A percentile compares a stretch with the other conserved stretches of the same genome.
Conservation (phyloP, 2,329 filamentous ascomycete genomes). For the Aspergillus quadricinctus region DNA sequence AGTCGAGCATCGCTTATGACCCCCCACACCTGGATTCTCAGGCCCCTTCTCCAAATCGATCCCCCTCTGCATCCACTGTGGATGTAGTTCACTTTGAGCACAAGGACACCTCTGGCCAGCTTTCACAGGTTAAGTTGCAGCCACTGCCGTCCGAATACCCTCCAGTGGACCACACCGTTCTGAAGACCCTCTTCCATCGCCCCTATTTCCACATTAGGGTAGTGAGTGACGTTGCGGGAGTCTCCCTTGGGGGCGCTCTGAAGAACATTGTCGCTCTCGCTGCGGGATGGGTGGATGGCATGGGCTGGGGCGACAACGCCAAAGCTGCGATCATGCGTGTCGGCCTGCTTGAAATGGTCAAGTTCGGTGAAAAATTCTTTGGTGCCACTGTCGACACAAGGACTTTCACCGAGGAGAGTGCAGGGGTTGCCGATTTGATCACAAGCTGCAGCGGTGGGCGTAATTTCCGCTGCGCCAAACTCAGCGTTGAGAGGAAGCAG, state of each 20-base stretch:
- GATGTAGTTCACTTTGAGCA: slow-evolving; percentile 55
- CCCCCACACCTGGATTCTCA: slow-evolving; percentile 84
- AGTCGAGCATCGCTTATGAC: slow-evolving; percentile 95
- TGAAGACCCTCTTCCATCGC: slow-evolving; percentile 85
- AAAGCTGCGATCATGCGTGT: slow-evolving; percentile 99
- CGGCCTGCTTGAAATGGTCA: slow-evolving; percentile 92
- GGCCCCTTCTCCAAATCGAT: slow-evolving; percentile 59
- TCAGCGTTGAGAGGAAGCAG: slow-evolving; percentile 74
- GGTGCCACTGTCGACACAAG: slow-evolving; percentile 70
- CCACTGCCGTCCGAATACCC: slow-evolving; percentile 79
- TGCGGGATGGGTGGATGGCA: slow-evolving; percentile 89
- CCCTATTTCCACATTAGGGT: slow-evolving; percentile 97
- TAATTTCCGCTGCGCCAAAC: slow-evolving; percentile 91
- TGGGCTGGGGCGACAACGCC: slow-evolving; percentile 97
- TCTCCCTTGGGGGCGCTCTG: slow-evolving; percentile 87
- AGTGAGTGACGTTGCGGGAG: slow-evolving; percentile 91
- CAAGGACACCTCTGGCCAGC: slow-evolving; percentile 63
- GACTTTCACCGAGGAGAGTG: slow-evolving; percentile 96
- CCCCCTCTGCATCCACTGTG: slow-evolving; percentile 49
- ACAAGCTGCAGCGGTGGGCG: slow-evolving; percentile 88
- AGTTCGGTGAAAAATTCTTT: slow-evolving; percentile 93
- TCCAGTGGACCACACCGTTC: slow-evolving; percentile 75
- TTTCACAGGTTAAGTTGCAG: slow-evolving; percentile 65
- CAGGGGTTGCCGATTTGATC: slow-evolving; percentile 91
- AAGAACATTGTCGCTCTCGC: slow-evolving; percentile 97